A percentile compares a stretch with the other conserved stretches of the same genome.
phyloP scores from a whole-genome alignment of 192 early-diverging fungal genomes.

The Ambispora gerdemannii region DNA sequence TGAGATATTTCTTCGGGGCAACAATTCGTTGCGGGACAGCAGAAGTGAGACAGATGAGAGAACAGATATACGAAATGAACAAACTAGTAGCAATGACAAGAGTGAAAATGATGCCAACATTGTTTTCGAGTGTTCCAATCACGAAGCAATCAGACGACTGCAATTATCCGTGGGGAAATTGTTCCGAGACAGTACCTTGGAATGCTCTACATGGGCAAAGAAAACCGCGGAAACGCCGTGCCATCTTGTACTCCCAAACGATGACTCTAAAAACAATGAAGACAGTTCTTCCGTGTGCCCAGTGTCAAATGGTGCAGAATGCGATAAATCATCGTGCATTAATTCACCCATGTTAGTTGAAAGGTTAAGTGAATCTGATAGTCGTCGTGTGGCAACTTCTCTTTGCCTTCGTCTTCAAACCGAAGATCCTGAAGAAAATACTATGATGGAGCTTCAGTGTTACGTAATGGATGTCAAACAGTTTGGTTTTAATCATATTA shows the following conservation, averaged over 20 bases:
- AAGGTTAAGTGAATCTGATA: conserved; percentile 25
- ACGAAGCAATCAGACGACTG: conserved; percentile 12
- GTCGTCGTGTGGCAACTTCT: background rate
- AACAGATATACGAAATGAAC: background rate
- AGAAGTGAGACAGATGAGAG: background rate
- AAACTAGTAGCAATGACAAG: conserved; percentile 2
- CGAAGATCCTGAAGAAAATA: conserved; percentile 23
- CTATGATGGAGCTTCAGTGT: conserved; percentile 22
- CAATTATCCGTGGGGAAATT: conserved; percentile 11
- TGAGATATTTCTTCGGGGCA: conserved; percentile 8
- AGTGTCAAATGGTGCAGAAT: conserved; percentile 5
- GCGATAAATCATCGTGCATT: conserved; percentile 9
- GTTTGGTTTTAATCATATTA: conserved; percentile 29
- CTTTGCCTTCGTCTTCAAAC: conserved; percentile 22
- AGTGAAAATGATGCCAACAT: conserved; percentile 13
- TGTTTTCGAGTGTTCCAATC: conserved; percentile 14
- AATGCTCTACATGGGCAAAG: background rate
- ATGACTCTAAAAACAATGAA: background rate
- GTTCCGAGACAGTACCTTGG: conserved; percentile 10
- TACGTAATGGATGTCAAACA: conserved; percentile 20
- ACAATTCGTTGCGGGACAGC: conserved; percentile 12
- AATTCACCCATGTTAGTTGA: conserved; percentile 17
- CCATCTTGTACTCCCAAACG: conserved; percentile 23
- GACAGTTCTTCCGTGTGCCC: conserved; percentile 14
- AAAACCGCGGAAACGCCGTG: conserved; percentile 7